These are phyloP conservation scores for Glycine tomentella DNA, from an alignment of 306 rosid genomes.

Conservation along the genomic window DNA sequence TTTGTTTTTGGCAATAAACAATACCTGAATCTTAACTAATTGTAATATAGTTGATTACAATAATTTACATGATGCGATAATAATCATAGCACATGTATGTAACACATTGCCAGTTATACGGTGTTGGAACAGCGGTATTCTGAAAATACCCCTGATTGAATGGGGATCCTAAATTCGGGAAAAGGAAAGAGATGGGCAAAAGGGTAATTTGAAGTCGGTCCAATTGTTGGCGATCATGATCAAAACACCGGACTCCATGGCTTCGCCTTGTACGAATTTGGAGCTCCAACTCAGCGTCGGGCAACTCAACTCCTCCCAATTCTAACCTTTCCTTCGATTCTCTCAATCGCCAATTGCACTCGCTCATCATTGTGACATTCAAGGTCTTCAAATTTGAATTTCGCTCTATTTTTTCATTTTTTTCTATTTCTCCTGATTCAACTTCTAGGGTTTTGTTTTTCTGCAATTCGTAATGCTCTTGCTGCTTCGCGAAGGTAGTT, in stretches of 20 bases:
- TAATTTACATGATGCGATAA: conserved; percentile 26
- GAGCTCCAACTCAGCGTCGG: conserved; percentile 61
- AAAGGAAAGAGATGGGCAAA: conserved; percentile 52
- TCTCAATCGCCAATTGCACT: conserved; percentile 38
- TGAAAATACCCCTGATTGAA: conserved; percentile 39
- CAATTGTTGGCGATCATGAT: conserved; percentile 72
- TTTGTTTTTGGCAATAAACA: background rate
- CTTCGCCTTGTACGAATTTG: conserved; percentile 72
- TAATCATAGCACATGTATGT: conserved; percentile 47
- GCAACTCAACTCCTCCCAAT: conserved; percentile 53
- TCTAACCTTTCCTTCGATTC: conserved; percentile 42
- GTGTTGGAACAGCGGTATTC: background rate
- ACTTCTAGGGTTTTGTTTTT: conserved; percentile 65
- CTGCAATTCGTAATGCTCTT: conserved; percentile 46
- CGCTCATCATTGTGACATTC: conserved; percentile 45
- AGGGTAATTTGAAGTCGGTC: conserved; percentile 49
- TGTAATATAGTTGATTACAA: conserved; percentile 26
- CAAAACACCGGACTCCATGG: conserved; percentile 87
- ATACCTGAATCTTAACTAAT: background rate
- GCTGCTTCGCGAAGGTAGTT: conserved; percentile 23
- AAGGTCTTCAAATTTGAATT: conserved; percentile 55
- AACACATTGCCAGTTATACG: conserved; percentile 52
- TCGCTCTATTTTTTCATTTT: conserved; percentile 7
- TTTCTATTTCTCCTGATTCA: conserved; percentile 44
- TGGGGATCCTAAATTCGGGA: background rate